Percentiles rank a stretch among this genome's conserved stretches.
Conservation (phyloP, 2,329 filamentous ascomycete genomes). For the Phaeosphaeriaceae sp. region DNA sequence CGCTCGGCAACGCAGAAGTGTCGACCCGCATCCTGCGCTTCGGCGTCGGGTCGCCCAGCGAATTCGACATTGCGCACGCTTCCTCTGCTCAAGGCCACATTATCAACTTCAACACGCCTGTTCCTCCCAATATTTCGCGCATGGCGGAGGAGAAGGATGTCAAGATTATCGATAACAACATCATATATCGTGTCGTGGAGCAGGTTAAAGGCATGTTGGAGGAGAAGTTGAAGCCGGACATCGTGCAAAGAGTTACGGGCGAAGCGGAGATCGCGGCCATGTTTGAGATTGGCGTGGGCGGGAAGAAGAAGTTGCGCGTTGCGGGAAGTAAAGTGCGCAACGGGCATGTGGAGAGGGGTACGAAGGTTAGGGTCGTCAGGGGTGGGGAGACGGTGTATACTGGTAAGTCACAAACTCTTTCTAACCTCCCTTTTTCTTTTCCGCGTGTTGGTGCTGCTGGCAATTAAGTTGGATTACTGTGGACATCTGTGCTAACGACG, state of each 20-base stretch:
- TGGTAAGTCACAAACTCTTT: too few species aligned
- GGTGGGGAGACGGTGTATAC: conserved; percentile 76
- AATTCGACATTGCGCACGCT: conserved; percentile 90
- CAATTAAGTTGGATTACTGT: too few species aligned
- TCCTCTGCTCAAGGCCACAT: conserved; percentile 76
- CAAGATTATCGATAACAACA: conserved; percentile 80
- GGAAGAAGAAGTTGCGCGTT: conserved; percentile 73
- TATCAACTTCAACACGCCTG: conserved; percentile 82
- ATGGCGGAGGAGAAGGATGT: conserved; percentile 76
- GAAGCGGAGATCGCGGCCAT: conserved; percentile 86
- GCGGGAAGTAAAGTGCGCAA: conserved; percentile 90
- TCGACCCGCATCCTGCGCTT: conserved; percentile 77
- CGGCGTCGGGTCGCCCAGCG: conserved; percentile 77
- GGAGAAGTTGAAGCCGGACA: conserved; percentile 69
- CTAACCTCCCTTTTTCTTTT: neutral
- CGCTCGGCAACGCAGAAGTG: conserved; percentile 86
- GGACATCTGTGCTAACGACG: conserved; percentile 8
- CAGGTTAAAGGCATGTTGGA: conserved; percentile 73
- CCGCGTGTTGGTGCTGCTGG: neutral
- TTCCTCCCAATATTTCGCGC: conserved; percentile 71
- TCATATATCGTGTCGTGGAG: conserved; percentile 83
- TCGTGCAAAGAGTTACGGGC: conserved; percentile 76
- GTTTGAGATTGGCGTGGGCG: conserved; percentile 83
- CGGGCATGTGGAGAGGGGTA: conserved; percentile 70
- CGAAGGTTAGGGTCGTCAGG: conserved; percentile 75